phyloP scores from a whole-genome alignment of 176 grass and related monocot species.

The Aegilops speltoides region DNA sequence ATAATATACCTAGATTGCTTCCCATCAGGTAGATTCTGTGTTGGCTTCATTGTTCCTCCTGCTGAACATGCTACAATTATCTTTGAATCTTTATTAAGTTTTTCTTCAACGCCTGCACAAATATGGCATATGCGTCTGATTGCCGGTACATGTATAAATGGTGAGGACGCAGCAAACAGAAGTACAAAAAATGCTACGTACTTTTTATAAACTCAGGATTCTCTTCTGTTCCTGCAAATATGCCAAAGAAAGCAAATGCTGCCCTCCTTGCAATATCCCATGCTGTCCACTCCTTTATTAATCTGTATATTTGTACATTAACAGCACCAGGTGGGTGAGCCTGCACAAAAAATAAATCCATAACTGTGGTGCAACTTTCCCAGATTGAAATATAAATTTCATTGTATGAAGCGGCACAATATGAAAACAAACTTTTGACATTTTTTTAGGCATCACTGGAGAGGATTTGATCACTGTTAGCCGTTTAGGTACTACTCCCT shows the following conservation, averaged over 20 bases:
- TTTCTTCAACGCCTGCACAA: constrained; percentile 62
- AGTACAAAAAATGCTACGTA: constrained; percentile 20
- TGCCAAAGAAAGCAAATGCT: constrained; percentile 98
- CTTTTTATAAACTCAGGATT: constrained; percentile 92
- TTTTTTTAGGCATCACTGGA: neutral
- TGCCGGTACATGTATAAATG: neutral
- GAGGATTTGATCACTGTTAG: neutral
- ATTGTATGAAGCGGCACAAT: neutral
- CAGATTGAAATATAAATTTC: neutral
- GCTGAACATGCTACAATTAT: constrained; percentile 95
- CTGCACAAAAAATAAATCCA: constrained; percentile 38
- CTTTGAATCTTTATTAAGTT: constrained; percentile 86
- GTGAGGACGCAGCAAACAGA: constrained; percentile 16
- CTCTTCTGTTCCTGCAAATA: constrained; percentile 97
- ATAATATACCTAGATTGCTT: constrained; percentile 80
- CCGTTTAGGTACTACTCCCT: neutral
- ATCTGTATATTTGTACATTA: constrained; percentile 99
- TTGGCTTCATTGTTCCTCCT: constrained; percentile 84
- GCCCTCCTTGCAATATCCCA: constrained; percentile 98
- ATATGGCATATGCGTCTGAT: constrained; percentile 2
- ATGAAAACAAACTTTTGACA: neutral
- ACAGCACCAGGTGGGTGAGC: constrained; percentile 86
- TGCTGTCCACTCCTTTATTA: constrained; percentile 99
- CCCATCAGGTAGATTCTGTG: constrained; percentile 90
- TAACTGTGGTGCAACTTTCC: neutral